phyloP scores from a whole-genome alignment of 2,329 filamentous ascomycete species.

The Trichoderma sp. region DNA sequence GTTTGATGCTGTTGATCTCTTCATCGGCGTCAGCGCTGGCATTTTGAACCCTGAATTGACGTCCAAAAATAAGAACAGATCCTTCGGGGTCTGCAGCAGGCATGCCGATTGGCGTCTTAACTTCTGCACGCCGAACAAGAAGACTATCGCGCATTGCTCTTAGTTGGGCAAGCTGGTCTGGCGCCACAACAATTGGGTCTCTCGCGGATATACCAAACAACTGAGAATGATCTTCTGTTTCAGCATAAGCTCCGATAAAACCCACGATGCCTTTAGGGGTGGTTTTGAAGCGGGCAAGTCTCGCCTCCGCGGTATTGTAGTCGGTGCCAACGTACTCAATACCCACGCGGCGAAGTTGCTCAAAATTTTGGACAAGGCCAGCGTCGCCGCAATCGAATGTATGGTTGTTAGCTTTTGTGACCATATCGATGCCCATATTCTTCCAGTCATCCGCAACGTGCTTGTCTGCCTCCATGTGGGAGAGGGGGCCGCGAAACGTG shows the following conservation, averaged over 20 bases:
- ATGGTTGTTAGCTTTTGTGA: constrained; percentile 12
- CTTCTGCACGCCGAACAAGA: background rate
- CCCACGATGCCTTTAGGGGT: constrained; percentile 12
- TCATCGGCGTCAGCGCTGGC: background rate
- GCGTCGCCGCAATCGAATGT: constrained; percentile 10
- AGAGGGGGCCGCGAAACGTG: constrained; percentile 1
- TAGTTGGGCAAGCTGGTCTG: background rate
- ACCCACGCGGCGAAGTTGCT: constrained; percentile 12
- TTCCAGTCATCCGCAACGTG: constrained; percentile 8
- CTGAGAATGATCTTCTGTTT: constrained; percentile 13
- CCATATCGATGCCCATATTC: constrained; percentile 19
- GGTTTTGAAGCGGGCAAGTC: constrained; percentile 12
- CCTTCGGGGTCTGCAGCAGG: background rate
- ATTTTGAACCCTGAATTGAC: background rate
- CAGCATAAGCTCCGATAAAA: constrained; percentile 5
- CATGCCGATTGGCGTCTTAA: background rate
- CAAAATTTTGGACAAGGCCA: constrained; percentile 12
- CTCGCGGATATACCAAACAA: background rate
- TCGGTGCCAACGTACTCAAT: constrained; percentile 15
- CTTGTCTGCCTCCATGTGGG: constrained; percentile 19
- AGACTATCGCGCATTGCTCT: constrained; percentile 8
- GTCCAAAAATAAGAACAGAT: constrained; percentile 10
- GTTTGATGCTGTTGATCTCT: background rate
- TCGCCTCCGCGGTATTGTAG: constrained; percentile 3
- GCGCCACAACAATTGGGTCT: background rate